These are phyloP conservation scores for Phytophthora cactorum DNA, from an alignment of 352 stramenopile species.

Conservation along the genomic window DNA sequence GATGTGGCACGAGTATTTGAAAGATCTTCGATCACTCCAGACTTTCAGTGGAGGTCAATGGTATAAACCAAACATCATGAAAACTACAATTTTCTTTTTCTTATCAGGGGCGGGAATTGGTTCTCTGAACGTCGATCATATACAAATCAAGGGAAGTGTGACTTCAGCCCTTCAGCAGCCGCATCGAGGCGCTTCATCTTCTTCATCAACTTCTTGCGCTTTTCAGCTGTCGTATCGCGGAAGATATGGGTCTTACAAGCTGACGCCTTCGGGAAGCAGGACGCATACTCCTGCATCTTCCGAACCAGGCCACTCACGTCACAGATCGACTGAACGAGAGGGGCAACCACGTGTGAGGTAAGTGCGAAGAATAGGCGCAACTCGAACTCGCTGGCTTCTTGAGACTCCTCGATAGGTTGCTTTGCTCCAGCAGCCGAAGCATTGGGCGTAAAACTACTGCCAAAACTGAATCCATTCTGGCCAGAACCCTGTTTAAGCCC, in stretches of 20 bases:
- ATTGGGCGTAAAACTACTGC: neutral
- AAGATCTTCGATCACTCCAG: constrained; percentile 19
- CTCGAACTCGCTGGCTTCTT: constrained; percentile 30
- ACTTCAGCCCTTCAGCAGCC: constrained; percentile 10
- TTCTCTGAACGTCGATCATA: too few species aligned
- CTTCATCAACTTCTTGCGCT: constrained; percentile 21
- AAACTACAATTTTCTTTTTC: too few species aligned
- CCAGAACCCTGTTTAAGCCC: neutral
- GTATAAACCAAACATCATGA: neutral
- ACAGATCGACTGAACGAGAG: constrained; percentile 29
- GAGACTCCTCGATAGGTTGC: neutral
- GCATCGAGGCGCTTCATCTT: constrained; percentile 19
- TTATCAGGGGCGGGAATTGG: too few species aligned
- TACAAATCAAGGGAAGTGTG: constrained; percentile 8
- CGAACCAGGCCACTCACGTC: constrained; percentile 22
- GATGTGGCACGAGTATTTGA: constrained; percentile 25
- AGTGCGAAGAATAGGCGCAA: constrained; percentile 28
- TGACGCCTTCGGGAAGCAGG: constrained; percentile 17
- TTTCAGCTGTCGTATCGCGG: constrained; percentile 12
- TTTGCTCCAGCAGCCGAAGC: neutral
- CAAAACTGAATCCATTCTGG: neutral
- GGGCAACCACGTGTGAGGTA: constrained; percentile 26
- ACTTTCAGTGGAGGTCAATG: constrained; percentile 22
- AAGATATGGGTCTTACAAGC: constrained; percentile 26
- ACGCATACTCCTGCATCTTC: constrained; percentile 36